Evolutionary conservation across 2,329 filamentous ascomycete species (phyloP), one percentile per base, ranked within the genome.

Genomic region (Zelopaecilomyces penicillatus): DNA sequence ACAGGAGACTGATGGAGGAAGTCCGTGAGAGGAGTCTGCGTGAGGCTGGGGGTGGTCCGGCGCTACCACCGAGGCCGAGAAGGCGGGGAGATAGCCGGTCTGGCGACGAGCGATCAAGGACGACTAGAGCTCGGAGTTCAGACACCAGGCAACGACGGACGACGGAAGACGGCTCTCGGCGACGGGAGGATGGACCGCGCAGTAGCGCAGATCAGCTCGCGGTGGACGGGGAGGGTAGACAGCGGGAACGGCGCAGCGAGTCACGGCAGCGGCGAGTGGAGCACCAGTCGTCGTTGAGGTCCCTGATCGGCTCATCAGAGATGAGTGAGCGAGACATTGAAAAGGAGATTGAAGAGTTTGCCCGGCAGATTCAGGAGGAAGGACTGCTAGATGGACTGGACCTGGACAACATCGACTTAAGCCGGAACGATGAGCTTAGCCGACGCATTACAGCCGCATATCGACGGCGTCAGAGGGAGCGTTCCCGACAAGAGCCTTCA

Each of bases 361-460:
- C 94, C 53, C 79, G 87, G 37, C 88, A 95, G 59, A 95, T 95
- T 47, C 76, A 90, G 53, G 84, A 91, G 51, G 88, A 95, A 58
- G 89, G 91, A 0, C 67, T 96, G 19, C 65, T 95, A 31, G 87
- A 96, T 56, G 90, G 88, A 12, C 80, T 96, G 39, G 90, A 96
- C 59, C 68, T 96, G 44, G 86, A 93, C 56, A 90, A 90, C 51
- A 81, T 96, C 43, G 89, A 91, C 50, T 74, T 88, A 11, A 79
- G 72, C 40, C 86, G 89, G 56, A 88, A 96, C 59, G 89, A 96
- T 57, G 87, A 94, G 57, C 79, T 97, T 11, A 95, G 87, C 52
- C 85, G 91, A 57, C 82, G 85, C 47, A 95, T 97, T 54, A 90
- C 89, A 2, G 87, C 94, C 57, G 88, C 88, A 2, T 95, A 94